These are phyloP conservation scores for Amanita muscaria DNA, from an alignment of 768 basidiomycete genomes.

Conservation along the genomic window DNA sequence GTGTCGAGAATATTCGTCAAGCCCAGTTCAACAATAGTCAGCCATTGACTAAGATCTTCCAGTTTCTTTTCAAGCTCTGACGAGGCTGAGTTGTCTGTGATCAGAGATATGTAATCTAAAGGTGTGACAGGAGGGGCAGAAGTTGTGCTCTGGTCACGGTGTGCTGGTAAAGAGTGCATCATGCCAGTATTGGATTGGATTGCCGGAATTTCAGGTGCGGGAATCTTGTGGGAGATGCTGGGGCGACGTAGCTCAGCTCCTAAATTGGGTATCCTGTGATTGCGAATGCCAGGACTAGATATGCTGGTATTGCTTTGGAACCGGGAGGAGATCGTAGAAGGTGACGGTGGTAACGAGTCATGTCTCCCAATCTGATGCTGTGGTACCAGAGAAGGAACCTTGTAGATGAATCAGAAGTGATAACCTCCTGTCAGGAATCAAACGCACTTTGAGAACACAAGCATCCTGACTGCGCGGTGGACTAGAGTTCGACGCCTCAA, in stretches of 20 bases:
- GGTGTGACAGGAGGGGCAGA: slow-evolving; percentile 40
- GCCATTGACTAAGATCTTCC: slow-evolving; percentile 68
- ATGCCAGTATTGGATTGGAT: not conserved
- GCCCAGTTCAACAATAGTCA: slow-evolving; percentile 65
- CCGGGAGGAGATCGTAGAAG: slow-evolving; percentile 21
- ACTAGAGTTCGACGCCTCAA: no score
- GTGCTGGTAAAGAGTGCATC: not conserved
- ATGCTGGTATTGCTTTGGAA: slow-evolving; percentile 2
- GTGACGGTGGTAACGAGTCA: slow-evolving; percentile 63
- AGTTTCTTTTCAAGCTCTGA: slow-evolving; percentile 65
- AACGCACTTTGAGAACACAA: not conserved
- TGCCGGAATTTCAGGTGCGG: not conserved
- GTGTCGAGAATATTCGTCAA: slow-evolving; percentile 58
- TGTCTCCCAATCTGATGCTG: slow-evolving; percentile 62
- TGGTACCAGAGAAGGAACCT: slow-evolving; percentile 61
- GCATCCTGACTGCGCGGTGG: no score
- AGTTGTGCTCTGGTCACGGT: slow-evolving; percentile 19
- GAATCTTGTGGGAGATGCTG: not conserved
- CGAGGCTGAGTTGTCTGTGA: slow-evolving; percentile 51
- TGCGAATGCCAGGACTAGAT: not conserved
- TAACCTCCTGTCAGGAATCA: not conserved
- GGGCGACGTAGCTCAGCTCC: not conserved
- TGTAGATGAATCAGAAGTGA: slow-evolving; percentile 2
- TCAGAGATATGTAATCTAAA: slow-evolving; percentile 58
- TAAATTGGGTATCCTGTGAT: not conserved